phyloP scores from a whole-genome alignment of 108 stramenopile species.

The Cyclotella atomus region DNA sequence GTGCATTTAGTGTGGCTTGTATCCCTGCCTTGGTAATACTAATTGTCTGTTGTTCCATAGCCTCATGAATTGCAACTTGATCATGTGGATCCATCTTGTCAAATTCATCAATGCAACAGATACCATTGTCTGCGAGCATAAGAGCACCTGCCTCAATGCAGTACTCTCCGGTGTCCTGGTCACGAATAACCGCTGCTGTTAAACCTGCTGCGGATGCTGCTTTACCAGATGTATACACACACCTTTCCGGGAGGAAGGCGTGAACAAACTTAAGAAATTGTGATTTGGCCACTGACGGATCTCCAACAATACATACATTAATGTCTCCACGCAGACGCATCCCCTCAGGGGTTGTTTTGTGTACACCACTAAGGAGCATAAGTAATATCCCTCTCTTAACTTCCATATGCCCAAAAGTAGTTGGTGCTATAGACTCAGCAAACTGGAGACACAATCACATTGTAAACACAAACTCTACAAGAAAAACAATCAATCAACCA shows the following conservation, averaged over 20 bases:
- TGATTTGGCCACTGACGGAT: slow-evolving; percentile 98
- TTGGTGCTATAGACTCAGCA: slow-evolving; percentile 90
- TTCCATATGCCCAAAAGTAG: slow-evolving; percentile 95
- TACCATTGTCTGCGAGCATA: slow-evolving; percentile 99
- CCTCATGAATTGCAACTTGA: slow-evolving; percentile 98
- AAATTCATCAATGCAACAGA: slow-evolving; percentile 97
- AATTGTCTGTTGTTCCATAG: slow-evolving; percentile 99
- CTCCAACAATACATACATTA: slow-evolving; percentile 98
- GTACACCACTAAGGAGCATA: slow-evolving; percentile 96
- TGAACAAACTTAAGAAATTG: slow-evolving; percentile 98
- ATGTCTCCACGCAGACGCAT: slow-evolving; percentile 98
- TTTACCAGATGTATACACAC: slow-evolving; percentile 98
- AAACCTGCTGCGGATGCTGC: slow-evolving; percentile 98
- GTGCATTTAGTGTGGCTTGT: slow-evolving; percentile 97
- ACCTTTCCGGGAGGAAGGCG: slow-evolving; percentile 87
- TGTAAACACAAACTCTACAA: too few species aligned
- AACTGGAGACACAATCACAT: slow-evolving; percentile 41
- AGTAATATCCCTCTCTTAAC: slow-evolving; percentile 97
- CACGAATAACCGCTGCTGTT: slow-evolving; percentile 95
- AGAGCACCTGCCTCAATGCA: slow-evolving; percentile 99
- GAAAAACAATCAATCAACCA: too few species aligned
- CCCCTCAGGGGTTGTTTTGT: slow-evolving; percentile 96
- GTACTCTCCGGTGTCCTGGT: slow-evolving; percentile 98
- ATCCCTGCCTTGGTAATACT: slow-evolving; percentile 99
- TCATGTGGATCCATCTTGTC: slow-evolving; percentile 98